Evolutionary conservation across 495 filamentous ascomycete genomes (phyloP), one percentile per base, ranked within the genome.

Genomic region (Trichoderma asperelloides): DNA sequence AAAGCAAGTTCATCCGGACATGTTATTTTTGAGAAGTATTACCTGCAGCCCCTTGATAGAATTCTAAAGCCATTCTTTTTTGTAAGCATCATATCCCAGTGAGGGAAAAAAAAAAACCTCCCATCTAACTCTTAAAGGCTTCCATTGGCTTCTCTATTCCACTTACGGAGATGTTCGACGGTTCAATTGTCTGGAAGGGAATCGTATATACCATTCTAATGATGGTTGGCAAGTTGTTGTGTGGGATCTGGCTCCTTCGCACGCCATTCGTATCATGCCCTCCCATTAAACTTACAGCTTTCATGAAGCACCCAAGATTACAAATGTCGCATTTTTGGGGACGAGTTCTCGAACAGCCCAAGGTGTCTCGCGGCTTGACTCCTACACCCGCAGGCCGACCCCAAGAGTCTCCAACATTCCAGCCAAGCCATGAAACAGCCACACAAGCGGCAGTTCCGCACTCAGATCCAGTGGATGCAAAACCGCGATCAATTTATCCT

Each of bases 131-230:
- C 2, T 21, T 41, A 3, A 41, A 85, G 83, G 87, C 89, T 23
- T 91, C 88, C 0, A 89, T 93, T 47, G 90, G 91, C 0, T 93
- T 94, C 70, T 86, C 89, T 0, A 89, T 96, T 23, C 90, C 91
- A 0, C 88, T 94, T 43, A 82, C 84, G 0, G 74, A 86, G 15
- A 86, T 95, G 79, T 94, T 92, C 72, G 70, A 71, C 2, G 83
- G 83, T 6, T 71, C 72, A 63, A 79, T 90, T 0, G 71, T 92
- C 25, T 95, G 88, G 91, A 83, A 86, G 11, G 91, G 91, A 1
- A 68, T 92, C 1, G 80, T 91, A 21, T 95, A 92, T 70, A 75
- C 87, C 3, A 66, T 88, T 0, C 76, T 94, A 5, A 95, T 94
- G 91, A 69, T 77, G 13, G 41, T 89, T 27, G 86, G 80, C 1